Conservation (phyloP, 352 stramenopile genomes). For the Phytophthora pini region DNA sequence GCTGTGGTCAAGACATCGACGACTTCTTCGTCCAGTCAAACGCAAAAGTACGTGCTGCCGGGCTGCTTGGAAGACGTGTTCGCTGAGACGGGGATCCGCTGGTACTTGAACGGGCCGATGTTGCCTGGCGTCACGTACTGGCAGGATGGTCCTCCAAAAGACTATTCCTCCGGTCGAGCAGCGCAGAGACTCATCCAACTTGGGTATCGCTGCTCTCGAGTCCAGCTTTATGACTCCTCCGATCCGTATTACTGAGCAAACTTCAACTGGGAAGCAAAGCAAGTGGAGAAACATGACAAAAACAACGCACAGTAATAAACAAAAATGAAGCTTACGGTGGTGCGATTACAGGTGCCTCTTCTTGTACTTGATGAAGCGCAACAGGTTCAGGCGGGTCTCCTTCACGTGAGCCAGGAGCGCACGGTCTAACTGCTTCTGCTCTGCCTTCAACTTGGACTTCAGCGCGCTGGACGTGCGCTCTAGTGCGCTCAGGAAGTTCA, state of each 20-base stretch:
- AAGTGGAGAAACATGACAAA: constrained; percentile 8
- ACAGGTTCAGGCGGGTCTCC: constrained; percentile 87
- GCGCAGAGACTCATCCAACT: constrained; percentile 71
- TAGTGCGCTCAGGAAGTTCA: constrained; percentile 70
- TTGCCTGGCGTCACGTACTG: constrained; percentile 69
- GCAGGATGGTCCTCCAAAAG: constrained; percentile 35
- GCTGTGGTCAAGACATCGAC: constrained; percentile 61
- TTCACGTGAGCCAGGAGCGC: constrained; percentile 84
- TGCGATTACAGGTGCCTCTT: constrained; percentile 80
- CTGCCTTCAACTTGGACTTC: constrained; percentile 78
- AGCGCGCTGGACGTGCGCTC: constrained; percentile 67
- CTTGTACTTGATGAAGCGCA: constrained; percentile 93
- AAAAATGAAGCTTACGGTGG: constrained; percentile 23
- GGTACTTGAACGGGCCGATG: constrained; percentile 78
- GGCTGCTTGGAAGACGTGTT: constrained; percentile 87
- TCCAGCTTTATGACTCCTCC: constrained; percentile 74
- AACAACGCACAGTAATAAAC: constrained; percentile 22
- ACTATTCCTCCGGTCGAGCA: constrained; percentile 59
- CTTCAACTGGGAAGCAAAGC: background rate
- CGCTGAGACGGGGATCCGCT: constrained; percentile 78
- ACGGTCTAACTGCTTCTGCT: constrained; percentile 82
- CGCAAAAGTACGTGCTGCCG: constrained; percentile 60
- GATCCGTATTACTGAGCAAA: constrained; percentile 49
- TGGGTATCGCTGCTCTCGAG: constrained; percentile 70
- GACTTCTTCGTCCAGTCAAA: constrained; percentile 41